Evolutionary conservation across 192 early-diverging fungal species (phyloP).

Genomic region (Rhizophagus prolifer): DNA sequence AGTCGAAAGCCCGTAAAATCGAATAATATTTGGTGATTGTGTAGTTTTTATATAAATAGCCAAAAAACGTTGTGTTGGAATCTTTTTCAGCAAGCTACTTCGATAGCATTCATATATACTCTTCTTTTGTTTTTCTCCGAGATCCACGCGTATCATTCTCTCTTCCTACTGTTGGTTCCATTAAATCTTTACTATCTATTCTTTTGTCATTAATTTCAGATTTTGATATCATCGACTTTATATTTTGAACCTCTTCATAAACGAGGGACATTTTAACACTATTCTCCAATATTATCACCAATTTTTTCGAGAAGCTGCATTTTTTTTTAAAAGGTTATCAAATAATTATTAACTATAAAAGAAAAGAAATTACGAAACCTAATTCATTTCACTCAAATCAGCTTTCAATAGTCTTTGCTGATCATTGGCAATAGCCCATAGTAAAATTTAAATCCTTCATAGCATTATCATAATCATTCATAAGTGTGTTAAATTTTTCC

Average conservation of each 20-base stretch:
- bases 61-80: background rate
- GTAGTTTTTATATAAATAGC: background rate
- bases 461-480: background rate
- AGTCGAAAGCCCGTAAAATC: constrained; percentile 10
- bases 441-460: constrained; percentile 15
- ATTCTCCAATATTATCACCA: background rate
- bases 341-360: background rate
- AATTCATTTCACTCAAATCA: background rate
- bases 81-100: constrained; percentile 8
- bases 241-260: background rate
- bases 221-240: background rate
- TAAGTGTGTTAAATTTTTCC: background rate
- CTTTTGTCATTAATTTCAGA: background rate
- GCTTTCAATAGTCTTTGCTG: constrained; percentile 10
- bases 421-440: background rate
- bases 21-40: constrained; percentile 4
- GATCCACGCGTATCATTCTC: background rate
- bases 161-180: background rate
- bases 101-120: background rate
- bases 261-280: background rate
- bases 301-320: background rate
- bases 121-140: background rate
- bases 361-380: background rate
- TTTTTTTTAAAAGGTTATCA: background rate
- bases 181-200: background rate